Base-by-base conservation (phyloP, 345 rosid genomes). In the Mallotus nudiflorus region DNA sequence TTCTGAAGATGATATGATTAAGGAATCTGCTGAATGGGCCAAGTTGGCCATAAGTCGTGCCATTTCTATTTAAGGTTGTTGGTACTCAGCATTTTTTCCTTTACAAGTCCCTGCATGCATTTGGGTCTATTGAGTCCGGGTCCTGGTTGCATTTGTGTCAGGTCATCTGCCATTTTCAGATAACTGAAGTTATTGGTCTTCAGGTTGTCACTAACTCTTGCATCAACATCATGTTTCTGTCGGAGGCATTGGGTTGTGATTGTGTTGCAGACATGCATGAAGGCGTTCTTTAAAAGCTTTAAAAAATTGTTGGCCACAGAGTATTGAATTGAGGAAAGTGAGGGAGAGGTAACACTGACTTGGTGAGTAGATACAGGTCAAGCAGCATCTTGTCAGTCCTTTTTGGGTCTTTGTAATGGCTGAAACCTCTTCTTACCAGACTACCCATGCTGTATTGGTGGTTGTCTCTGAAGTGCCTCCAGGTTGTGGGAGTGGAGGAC, bases 21-120 rank as follows among this genome's bases (percentile, higher is more conserved):
- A 87, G 81, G 89, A 85, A 83, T 85, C 89, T 58, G 89, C 89
- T 22, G 89, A 89, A 77, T 89, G 94, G 94, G 88, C 91, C 60
- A 89, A 84, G 73, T 82, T 84, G 82, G 91, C 94, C 75, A 87
- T 89, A 67, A 80, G 74, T 70, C 89, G 91, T 68, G 90, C 91
- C 65, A 87, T 85, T 50, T 87, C 91, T 77, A 87, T 85, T 80
- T 89, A 86, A 89, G 79, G 80, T 57, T 67, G 65, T 75, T 81
- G 67, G 65, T 56, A 4, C 55, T 67, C 22, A 68, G 77, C 82
- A 69, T 56, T 40, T 57, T 49, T 57, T 28, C 65, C 73, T 72
- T 39, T 68, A 66, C 67, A 77, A 76, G 78, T 75, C 70, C 82
- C 66, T 85, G 73, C 88, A 82, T 85, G 83, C 88, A 82, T 82